Base-by-base conservation (phyloP, 805 yeast genomes). In the Metschnikowia henanensis region DNA sequence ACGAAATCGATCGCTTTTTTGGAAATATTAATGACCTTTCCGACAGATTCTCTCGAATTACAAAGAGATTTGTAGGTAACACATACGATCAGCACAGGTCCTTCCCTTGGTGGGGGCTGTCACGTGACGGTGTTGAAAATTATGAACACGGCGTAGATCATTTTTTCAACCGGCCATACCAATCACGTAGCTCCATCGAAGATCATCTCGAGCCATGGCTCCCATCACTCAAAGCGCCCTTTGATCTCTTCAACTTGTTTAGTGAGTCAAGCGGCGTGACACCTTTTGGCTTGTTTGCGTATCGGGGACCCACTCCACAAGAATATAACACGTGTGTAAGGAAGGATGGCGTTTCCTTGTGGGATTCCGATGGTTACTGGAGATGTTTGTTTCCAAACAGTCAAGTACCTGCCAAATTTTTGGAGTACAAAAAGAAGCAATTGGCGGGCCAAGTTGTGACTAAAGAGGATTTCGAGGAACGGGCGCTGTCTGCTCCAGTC, bases 311-410 rank as follows among this genome's bases (percentile, higher is more conserved):
- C 2, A 68, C 82, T 0, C 68, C 76, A 2, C 61, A 73, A 38
- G 76, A 79, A 48, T 87, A 82, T 61, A 71, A 76, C 40, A 72
- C 77, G 35, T 92, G 98, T 63, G 53, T 76, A 49, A 77, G 76
- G 17, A 65, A 75, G 28, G 67, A 80, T 7, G 98, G 99, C 3
- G 65, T 76, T 6, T 78, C 88, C 0, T 82, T 81, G 10, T 92
- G 97, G 97, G 95, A 89, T 59, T 66, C 78, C 29, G 72, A 76
- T 18, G 98, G 97, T 0, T 77, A 82, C 62, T 92, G 97, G 97
- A 78, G 91, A 58, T 92, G 98, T 65, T 67, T 92, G 35, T 84
- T 91, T 62, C 96, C 96, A 10, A 73, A 73, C 51, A 46, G 64
- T 26, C 57, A 65, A 62, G 37, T 70, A 47, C 50, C 73, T 54